Evolutionary conservation across 495 filamentous ascomycete genomes (phyloP).

Genomic region (Hyaloscypha hepaticicola): DNA sequence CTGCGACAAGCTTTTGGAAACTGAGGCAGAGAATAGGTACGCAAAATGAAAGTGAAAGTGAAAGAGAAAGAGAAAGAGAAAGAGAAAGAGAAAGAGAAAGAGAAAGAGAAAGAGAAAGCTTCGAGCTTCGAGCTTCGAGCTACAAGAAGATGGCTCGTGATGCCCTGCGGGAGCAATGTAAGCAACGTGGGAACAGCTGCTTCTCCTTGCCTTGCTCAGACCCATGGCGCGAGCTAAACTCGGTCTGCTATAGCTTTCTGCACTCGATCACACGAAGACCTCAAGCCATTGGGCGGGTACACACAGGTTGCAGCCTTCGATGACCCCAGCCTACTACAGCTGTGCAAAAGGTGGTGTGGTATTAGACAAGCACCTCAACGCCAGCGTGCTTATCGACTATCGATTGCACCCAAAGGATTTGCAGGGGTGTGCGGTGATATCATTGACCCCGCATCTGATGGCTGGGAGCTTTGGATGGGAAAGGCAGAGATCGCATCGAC

Average conservation of each 20-base stretch:
- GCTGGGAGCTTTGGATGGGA: not conserved
- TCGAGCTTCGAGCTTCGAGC: not conserved
- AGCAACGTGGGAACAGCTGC: slow-evolving; percentile 7
- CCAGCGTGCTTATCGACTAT: slow-evolving; percentile 1
- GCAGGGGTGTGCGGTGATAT: slow-evolving; percentile 16
- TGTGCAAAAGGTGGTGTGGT: not conserved
- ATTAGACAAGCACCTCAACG: no score
- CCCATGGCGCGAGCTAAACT: slow-evolving; percentile 4
- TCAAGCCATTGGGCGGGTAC: slow-evolving; percentile 1
- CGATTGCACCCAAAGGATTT: slow-evolving; percentile 1
- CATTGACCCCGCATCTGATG: slow-evolving; percentile 17
- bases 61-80: slow-evolving; percentile 6
- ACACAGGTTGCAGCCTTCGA: not conserved
- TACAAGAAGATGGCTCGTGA: not conserved
- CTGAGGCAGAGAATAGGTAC: not conserved
- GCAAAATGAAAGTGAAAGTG: slow-evolving; percentile 1
- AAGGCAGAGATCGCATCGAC: not conserved
- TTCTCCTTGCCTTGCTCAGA: slow-evolving; percentile 2
- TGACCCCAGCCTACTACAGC: slow-evolving; percentile 4
- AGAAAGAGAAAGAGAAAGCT: slow-evolving; percentile 6
- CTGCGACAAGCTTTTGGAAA: not conserved
- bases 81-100: slow-evolving; percentile 14
- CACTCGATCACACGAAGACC: slow-evolving; percentile 8
- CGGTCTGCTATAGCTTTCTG: slow-evolving; percentile 4
- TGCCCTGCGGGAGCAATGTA: not conserved